A percentile compares a stretch with the other conserved stretches of the same genome.
These are phyloP conservation scores for Solanum lignicaule DNA, from an alignment of 257 asterid genomes.

Conservation along the genomic window DNA sequence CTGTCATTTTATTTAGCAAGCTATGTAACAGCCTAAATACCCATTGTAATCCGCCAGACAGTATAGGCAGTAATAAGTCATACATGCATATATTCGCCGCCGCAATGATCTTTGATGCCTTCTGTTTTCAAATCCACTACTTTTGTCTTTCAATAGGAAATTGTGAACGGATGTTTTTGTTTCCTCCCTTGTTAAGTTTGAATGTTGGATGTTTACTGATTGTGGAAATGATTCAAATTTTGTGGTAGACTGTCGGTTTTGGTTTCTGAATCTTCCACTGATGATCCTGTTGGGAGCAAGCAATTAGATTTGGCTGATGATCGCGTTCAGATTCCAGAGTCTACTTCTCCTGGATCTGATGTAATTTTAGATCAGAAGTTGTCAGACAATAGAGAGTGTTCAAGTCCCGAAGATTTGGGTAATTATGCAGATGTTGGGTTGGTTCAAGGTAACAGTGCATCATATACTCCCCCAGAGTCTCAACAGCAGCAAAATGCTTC, in stretches of 20 bases:
- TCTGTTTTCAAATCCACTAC: neutral
- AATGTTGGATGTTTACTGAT: neutral
- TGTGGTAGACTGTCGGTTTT: conserved; percentile 43
- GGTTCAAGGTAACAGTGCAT: conserved; percentile 43
- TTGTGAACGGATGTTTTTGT: neutral
- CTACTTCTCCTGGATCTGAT: conserved; percentile 58
- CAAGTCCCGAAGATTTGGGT: conserved; percentile 42
- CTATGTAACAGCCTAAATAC: neutral
- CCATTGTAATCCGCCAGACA: neutral
- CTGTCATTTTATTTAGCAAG: neutral
- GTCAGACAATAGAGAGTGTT: conserved; percentile 38
- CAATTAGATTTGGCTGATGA: conserved; percentile 45
- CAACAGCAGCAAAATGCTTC: conserved; percentile 58
- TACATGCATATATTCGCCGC: neutral
- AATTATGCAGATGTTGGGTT: conserved; percentile 55
- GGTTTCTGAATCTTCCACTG: conserved; percentile 44
- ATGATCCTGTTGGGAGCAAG: conserved; percentile 40
- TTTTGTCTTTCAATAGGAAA: neutral
- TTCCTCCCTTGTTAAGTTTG: neutral
- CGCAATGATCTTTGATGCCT: neutral
- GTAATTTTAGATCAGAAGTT: conserved; percentile 33
- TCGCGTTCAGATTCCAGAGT: conserved; percentile 42
- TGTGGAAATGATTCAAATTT: conserved; percentile 13
- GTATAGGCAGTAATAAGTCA: neutral
- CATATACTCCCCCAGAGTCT: conserved; percentile 48